Evolutionary conservation across 2,329 filamentous ascomycete genomes (phyloP).

Genomic region (Penicillium polonicum): DNA sequence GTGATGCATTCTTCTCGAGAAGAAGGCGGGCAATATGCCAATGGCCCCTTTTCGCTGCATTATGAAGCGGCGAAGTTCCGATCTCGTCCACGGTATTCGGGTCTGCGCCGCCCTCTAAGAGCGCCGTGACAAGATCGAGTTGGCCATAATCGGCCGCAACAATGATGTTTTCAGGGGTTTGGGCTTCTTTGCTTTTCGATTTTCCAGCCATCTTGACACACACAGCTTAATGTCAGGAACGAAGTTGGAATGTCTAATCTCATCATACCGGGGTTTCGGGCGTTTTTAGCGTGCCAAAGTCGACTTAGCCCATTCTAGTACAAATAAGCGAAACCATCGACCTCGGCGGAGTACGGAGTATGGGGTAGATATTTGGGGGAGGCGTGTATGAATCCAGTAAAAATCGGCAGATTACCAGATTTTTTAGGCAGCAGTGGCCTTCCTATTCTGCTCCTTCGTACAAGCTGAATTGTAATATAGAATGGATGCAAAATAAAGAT

Average conservation of each 20-base stretch:
- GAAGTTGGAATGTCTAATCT: not conserved
- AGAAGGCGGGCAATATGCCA: not conserved
- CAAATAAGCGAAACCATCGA: not conserved
- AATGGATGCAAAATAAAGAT: not conserved
- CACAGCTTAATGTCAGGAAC: not conserved
- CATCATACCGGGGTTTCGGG: not conserved
- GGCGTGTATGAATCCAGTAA: not conserved
- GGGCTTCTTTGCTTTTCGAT: not conserved
- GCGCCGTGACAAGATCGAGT: not conserved
- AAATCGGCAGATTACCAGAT: not conserved
- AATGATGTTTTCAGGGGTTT: not conserved
- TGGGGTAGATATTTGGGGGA: not conserved
- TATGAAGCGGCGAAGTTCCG: not conserved
- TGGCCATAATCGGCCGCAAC: not conserved
- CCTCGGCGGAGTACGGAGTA: not conserved
- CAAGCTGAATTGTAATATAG: not conserved
- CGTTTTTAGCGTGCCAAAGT: not conserved
- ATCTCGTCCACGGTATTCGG: not conserved
- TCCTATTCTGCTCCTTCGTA: not conserved
- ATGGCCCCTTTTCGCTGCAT: not conserved
- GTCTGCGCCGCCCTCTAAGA: not conserved
- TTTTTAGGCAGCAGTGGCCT: not conserved
- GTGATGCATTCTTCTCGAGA: not conserved
- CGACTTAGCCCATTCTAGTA: not conserved
- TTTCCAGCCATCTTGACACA: not conserved